phyloP scores from a whole-genome alignment of 2,329 filamentous ascomycete genomes.

The Lachnellula subtilissima region DNA sequence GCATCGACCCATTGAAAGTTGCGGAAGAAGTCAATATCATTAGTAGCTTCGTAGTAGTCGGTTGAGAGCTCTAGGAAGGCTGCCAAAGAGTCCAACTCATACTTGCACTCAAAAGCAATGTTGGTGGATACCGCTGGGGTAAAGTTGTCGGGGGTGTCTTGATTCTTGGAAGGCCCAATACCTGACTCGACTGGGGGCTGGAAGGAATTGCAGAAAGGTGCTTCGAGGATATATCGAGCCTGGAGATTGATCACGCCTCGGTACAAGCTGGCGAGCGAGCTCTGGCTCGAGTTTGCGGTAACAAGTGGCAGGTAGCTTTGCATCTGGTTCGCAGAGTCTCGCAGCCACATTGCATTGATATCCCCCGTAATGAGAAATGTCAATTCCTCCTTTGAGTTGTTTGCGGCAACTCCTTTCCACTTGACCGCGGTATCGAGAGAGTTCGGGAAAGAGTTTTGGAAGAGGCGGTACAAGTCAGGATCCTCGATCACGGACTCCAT shows the following conservation, averaged over 20 bases:
- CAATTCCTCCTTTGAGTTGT: conserved; percentile 58
- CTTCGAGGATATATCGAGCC: conserved; percentile 59
- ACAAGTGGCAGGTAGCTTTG: conserved; percentile 64
- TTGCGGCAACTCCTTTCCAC: conserved; percentile 58
- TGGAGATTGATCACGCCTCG: conserved; percentile 69
- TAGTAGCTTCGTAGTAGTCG: conserved; percentile 71
- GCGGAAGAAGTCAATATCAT: conserved; percentile 68
- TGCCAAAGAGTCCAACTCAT: conserved; percentile 86
- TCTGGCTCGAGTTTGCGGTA: conserved; percentile 44
- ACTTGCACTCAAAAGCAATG: conserved; percentile 91
- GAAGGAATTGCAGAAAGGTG: conserved; percentile 86
- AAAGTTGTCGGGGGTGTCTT: conserved; percentile 53
- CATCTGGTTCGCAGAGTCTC: conserved; percentile 75
- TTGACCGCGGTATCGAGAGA: conserved; percentile 68
- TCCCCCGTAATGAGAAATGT: conserved; percentile 56
- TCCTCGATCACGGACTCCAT: conserved; percentile 68
- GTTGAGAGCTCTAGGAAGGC: conserved; percentile 79
- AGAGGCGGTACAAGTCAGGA: conserved; percentile 67
- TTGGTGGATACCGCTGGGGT: conserved; percentile 67
- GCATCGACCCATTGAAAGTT: conserved; percentile 69
- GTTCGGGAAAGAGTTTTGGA: conserved; percentile 70
- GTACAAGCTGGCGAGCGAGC: conserved; percentile 63
- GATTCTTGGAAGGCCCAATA: conserved; percentile 53
- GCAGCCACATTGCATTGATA: conserved; percentile 84
- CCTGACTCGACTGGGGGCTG: conserved; percentile 76